phyloP scores from a whole-genome alignment of 371 early-diverging fungal genomes.

The Mucor indicus region DNA sequence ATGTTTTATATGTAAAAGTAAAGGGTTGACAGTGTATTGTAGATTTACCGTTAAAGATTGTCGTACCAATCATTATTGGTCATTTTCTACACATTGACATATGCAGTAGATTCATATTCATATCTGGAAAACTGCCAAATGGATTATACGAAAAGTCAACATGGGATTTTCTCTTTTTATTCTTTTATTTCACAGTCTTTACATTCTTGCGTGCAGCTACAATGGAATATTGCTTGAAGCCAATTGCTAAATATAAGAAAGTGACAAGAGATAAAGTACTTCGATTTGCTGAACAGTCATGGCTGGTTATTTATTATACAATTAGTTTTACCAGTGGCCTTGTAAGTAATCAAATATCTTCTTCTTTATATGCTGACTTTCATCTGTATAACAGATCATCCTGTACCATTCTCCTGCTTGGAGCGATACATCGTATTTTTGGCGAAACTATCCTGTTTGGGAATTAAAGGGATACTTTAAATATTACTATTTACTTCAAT shows the following conservation, averaged over 20 bases:
- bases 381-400: constrained; percentile 22
- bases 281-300: constrained; percentile 71
- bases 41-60: constrained; percentile 8
- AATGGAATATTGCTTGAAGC: constrained; percentile 55
- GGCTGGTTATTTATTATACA: constrained; percentile 61
- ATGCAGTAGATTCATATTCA: constrained; percentile 45
- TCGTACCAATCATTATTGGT: constrained; percentile 8
- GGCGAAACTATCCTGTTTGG: constrained; percentile 62
- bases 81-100: constrained; percentile 36
- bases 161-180: constrained; percentile 54
- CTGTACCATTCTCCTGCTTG: constrained; percentile 62
- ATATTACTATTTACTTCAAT: constrained; percentile 68
- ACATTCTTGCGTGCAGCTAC: constrained; percentile 56
- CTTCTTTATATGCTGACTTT: neutral
- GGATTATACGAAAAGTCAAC: constrained; percentile 53
- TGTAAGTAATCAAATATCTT: constrained; percentile 34
- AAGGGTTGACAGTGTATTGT: neutral
- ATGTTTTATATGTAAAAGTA: neutral
- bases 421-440: constrained; percentile 63
- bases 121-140: constrained; percentile 34
- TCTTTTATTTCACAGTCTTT: constrained; percentile 63
- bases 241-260: constrained; percentile 51
- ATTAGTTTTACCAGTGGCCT: constrained; percentile 41
- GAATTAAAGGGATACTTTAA: constrained; percentile 57
- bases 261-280: constrained; percentile 38